Conservation (phyloP, 2,329 filamentous ascomycete genomes). For the Penicillium occitanis region DNA sequence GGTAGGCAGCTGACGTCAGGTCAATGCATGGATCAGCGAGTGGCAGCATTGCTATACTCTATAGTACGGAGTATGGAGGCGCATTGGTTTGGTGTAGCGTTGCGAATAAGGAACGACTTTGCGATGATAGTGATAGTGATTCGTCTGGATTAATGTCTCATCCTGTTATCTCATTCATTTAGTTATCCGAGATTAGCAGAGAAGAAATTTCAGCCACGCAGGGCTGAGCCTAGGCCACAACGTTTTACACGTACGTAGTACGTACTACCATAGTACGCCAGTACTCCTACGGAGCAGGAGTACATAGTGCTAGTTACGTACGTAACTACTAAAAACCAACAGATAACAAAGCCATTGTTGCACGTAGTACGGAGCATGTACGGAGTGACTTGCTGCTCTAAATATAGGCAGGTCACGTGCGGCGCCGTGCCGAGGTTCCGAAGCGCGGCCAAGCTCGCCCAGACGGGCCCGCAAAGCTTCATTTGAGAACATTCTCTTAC, state of each 20-base stretch:
- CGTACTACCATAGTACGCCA: background rate
- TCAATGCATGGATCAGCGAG: background rate
- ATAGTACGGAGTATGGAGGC: too few species aligned
- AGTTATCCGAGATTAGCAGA: too few species aligned
- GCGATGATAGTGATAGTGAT: background rate
- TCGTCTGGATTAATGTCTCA: background rate
- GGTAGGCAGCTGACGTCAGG: background rate
- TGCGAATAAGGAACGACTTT: background rate
- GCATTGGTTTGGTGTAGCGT: background rate
- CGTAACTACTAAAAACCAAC: too few species aligned
- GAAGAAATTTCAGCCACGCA: background rate
- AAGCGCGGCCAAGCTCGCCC: background rate
- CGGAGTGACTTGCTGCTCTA: background rate
- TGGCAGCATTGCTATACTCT: too few species aligned
- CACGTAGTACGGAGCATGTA: too few species aligned
- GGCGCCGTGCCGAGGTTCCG: background rate
- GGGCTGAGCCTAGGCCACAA: background rate
- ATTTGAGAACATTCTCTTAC: background rate
- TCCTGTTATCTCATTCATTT: background rate
- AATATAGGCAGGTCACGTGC: background rate
- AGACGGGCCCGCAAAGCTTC: constrained; percentile 8
- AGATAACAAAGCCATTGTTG: too few species aligned
- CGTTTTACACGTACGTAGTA: background rate
- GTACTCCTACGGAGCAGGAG: too few species aligned
- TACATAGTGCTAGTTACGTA: too few species aligned